Evolutionary conservation across 805 yeast species (phyloP).

Genomic region (Kuraishia cidri): DNA sequence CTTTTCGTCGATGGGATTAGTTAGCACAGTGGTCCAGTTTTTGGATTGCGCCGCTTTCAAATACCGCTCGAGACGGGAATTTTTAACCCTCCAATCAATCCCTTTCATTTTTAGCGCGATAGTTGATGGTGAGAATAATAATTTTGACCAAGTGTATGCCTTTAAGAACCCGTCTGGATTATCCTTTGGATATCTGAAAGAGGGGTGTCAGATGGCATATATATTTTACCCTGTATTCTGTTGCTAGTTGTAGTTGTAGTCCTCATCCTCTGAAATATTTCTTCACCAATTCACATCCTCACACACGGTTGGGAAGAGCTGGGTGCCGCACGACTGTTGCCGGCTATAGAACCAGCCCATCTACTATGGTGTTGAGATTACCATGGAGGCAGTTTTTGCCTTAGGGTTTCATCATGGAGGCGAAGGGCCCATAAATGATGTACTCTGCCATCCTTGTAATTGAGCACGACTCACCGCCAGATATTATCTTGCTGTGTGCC

Average conservation of each 20-base stretch:
- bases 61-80: neutral
- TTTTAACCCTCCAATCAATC: neutral
- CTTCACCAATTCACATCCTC: too few species aligned
- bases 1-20: neutral
- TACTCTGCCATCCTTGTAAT: too few species aligned
- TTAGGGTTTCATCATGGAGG: too few species aligned
- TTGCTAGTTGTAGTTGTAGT: neutral
- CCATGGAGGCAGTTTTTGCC: too few species aligned
- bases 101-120: conserved; percentile 33
- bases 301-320: too few species aligned
- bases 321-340: too few species aligned
- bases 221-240: conserved; percentile 14
- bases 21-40: conserved; percentile 1
- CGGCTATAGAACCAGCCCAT: too few species aligned
- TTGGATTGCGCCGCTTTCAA: neutral
- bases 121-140: conserved; percentile 34
- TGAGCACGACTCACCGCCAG: too few species aligned
- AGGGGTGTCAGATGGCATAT: conserved; percentile 43
- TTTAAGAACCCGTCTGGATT: conserved; percentile 44
- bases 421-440: too few species aligned
- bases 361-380: too few species aligned
- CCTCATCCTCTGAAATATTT: too few species aligned
- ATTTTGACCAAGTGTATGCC: conserved; percentile 20
- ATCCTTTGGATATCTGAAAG: conserved; percentile 23
- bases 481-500: too few species aligned